phyloP scores from a whole-genome alignment of 176 grass and related monocot species.

The Aegilops tauschii region DNA sequence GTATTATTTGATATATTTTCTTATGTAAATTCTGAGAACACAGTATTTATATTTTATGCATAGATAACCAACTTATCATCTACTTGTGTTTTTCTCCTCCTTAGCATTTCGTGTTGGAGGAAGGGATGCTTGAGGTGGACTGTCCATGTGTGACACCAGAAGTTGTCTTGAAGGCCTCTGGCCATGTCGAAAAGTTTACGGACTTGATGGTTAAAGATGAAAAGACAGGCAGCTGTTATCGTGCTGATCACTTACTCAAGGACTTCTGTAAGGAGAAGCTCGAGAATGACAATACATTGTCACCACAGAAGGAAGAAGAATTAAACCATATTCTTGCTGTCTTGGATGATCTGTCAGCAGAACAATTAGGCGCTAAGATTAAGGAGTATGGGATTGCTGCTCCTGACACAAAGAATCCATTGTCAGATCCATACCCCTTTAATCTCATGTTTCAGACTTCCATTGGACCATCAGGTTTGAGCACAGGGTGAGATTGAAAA shows the following conservation, averaged over 20 bases:
- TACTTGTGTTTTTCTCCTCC: constrained; percentile 11
- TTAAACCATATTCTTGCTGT: constrained; percentile 64
- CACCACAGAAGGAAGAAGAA: constrained; percentile 50
- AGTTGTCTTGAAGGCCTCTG: constrained; percentile 83
- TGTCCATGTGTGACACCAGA: constrained; percentile 93
- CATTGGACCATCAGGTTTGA: constrained; percentile 91
- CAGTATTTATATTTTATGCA: background rate
- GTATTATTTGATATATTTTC: background rate
- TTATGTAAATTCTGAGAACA: background rate
- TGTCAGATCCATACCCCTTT: constrained; percentile 86
- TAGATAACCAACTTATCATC: background rate
- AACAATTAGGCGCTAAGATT: constrained; percentile 76
- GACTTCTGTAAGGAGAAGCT: constrained; percentile 92
- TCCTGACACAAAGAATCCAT: constrained; percentile 83
- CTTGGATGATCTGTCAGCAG: constrained; percentile 84
- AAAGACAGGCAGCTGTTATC: constrained; percentile 82
- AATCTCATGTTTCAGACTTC: constrained; percentile 99
- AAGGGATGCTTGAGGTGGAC: constrained; percentile 91
- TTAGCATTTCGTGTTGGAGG: constrained; percentile 92
- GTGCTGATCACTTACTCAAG: constrained; percentile 91
- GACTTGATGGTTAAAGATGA: constrained; percentile 96
- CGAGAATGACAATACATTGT: constrained; percentile 53
- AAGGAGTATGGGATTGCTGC: constrained; percentile 87
- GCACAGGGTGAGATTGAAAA: constrained; percentile 58
- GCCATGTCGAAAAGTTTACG: constrained; percentile 93